A percentile compares a stretch with the other conserved stretches of the same genome.
Conservation (phyloP, 257 asterid species). For the Solanum pinnatisectum region DNA sequence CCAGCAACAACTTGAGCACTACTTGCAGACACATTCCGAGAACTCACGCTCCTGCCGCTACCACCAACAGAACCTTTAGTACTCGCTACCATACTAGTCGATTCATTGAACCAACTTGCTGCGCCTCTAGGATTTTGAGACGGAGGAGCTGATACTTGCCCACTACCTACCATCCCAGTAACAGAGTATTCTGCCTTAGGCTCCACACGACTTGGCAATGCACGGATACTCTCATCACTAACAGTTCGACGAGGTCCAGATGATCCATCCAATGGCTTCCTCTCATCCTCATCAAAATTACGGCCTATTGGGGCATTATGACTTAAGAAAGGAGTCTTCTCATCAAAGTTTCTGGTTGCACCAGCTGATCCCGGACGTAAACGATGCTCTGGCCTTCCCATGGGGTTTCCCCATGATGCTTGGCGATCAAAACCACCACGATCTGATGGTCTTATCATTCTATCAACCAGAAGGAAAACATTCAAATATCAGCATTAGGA, state of each 20-base stretch:
- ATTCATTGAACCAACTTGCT: constrained; percentile 38
- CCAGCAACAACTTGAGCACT: constrained; percentile 39
- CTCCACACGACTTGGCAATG: constrained; percentile 35
- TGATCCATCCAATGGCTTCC: constrained; percentile 81
- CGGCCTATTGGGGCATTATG: constrained; percentile 52
- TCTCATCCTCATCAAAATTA: constrained; percentile 91
- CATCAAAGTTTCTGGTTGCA: constrained; percentile 56
- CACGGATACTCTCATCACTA: constrained; percentile 51
- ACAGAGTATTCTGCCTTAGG: constrained; percentile 35
- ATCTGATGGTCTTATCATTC: constrained; percentile 56
- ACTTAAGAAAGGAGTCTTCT: constrained; percentile 50
- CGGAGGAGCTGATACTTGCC: constrained; percentile 33
- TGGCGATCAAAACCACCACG: constrained; percentile 62
- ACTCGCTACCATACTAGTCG: constrained; percentile 28
- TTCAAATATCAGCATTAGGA: not conserved
- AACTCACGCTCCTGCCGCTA: constrained; percentile 26
- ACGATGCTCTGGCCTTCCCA: constrained; percentile 59
- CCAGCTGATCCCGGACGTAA: constrained; percentile 85
- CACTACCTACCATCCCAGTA: constrained; percentile 34
- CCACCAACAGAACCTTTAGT: constrained; percentile 28
- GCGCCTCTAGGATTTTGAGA: constrained; percentile 38
- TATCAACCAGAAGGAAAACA: constrained; percentile 16
- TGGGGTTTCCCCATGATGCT: constrained; percentile 57
- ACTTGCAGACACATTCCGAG: constrained; percentile 38
- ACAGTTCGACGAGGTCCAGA: constrained; percentile 73